Percentiles rank a stretch among this genome's conserved stretches.
These are phyloP conservation scores for Terfezia claveryi DNA, from an alignment of 495 filamentous ascomycete species.

Conservation along the genomic window DNA sequence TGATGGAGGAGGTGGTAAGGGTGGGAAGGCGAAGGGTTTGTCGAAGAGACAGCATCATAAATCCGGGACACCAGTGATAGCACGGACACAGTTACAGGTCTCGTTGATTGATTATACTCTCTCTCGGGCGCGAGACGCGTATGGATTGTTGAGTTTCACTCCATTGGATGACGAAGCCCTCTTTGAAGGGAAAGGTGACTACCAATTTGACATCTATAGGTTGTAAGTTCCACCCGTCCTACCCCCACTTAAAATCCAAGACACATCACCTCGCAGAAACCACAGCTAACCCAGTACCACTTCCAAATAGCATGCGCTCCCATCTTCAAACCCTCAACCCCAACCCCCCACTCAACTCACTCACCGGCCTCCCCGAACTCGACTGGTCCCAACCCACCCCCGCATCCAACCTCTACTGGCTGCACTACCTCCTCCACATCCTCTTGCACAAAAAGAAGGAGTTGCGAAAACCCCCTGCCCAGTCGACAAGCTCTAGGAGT, in stretches of 20 bases:
- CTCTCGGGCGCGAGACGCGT: slow-evolving; percentile 11
- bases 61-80: not conserved
- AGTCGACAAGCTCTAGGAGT: slow-evolving; percentile 11
- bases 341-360: not conserved
- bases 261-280: not conserved
- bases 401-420: slow-evolving; percentile 16
- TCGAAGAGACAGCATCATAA: not conserved
- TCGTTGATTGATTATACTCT: slow-evolving; percentile 19
- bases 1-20: not conserved
- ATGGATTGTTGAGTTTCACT: slow-evolving; percentile 2
- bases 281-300: no score
- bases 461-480: slow-evolving; percentile 5
- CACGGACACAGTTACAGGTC: slow-evolving; percentile 7
- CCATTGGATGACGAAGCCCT: slow-evolving; percentile 16
- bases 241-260: not conserved
- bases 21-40: not conserved
- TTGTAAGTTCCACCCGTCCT: slow-evolving; percentile 12
- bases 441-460: slow-evolving; percentile 10
- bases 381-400: not conserved
- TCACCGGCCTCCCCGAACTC: not conserved
- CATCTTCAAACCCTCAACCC: not conserved
- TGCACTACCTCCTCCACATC: slow-evolving; percentile 17
- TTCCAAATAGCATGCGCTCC: not conserved
- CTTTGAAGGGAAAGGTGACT: slow-evolving; percentile 19
- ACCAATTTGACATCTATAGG: slow-evolving; percentile 20